Percentiles rank a stretch among this genome's conserved stretches.
Conservation (phyloP, 1,284 basidiomycete species). For the Ceratobasidium papillatum region DNA sequence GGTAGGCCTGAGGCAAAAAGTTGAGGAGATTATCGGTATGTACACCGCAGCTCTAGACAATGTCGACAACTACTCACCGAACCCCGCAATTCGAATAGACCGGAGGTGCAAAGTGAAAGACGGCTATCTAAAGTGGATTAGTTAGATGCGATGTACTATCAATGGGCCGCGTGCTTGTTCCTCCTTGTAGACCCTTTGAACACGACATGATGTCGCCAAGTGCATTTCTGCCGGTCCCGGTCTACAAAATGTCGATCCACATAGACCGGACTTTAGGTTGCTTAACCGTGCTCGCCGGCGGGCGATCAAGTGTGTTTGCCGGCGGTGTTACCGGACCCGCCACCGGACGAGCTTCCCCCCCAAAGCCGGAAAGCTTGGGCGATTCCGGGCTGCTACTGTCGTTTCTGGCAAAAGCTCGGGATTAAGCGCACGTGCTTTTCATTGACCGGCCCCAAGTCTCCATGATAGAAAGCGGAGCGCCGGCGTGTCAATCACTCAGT, state of each 20-base stretch:
- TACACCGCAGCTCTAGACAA: slow-evolving; percentile 65
- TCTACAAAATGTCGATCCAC: not conserved
- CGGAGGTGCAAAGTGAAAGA: slow-evolving; percentile 37
- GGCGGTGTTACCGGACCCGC: slow-evolving; percentile 12
- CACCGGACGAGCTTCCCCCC: not conserved
- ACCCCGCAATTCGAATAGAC: not conserved
- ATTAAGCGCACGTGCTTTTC: slow-evolving; percentile 11
- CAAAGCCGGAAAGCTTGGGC: not conserved
- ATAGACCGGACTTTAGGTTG: slow-evolving; percentile 3
- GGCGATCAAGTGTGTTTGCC: slow-evolving; percentile 13
- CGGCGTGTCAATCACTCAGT: slow-evolving; percentile 20
- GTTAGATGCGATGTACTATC: slow-evolving; percentile 22
- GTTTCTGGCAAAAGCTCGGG: not conserved
- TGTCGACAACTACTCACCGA: slow-evolving; percentile 52
- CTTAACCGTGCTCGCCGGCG: not conserved
- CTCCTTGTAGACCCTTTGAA: slow-evolving; percentile 3
- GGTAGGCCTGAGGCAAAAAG: slow-evolving; percentile 75
- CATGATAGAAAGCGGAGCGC: slow-evolving; percentile 11
- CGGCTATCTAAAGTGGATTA: slow-evolving; percentile 45
- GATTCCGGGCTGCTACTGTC: not conserved
- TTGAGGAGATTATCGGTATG: slow-evolving; percentile 73
- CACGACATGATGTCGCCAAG: slow-evolving; percentile 5
- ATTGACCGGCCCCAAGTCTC: not conserved
- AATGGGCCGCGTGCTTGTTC: slow-evolving; percentile 1
- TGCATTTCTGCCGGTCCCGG: not conserved